A percentile compares a stretch with the other conserved stretches of the same genome.
Conservation (phyloP, 257 asterid species). For the Voacanga thouarsii region DNA sequence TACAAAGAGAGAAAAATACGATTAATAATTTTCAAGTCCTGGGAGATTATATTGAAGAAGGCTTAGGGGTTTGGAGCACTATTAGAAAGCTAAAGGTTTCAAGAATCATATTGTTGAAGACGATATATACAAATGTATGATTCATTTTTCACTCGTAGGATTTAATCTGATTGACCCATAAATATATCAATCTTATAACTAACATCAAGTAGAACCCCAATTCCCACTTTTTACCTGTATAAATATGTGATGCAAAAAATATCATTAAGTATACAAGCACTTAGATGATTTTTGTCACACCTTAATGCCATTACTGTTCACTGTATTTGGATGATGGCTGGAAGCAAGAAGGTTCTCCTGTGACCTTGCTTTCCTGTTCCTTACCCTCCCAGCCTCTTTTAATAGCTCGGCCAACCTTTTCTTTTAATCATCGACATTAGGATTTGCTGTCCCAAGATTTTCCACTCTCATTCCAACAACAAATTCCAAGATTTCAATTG, state of each 20-base stretch:
- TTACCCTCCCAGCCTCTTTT: slow-evolving; percentile 74
- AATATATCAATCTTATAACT: too few species aligned
- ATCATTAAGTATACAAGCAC: slow-evolving; percentile 42
- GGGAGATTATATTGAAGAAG: too few species aligned
- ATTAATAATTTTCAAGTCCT: too few species aligned
- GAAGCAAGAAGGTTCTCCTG: slow-evolving; percentile 70
- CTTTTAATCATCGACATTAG: slow-evolving; percentile 87
- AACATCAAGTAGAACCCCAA: too few species aligned
- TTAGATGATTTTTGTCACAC: slow-evolving; percentile 35
- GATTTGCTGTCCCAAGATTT: slow-evolving; percentile 97
- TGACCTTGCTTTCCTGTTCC: slow-evolving; percentile 73
- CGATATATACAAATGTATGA: too few species aligned
- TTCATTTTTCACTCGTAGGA: too few species aligned
- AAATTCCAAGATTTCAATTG: slow-evolving; percentile 72
- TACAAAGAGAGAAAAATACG: too few species aligned
- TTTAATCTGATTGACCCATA: too few species aligned
- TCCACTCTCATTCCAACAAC: slow-evolving; percentile 90
- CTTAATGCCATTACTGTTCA: slow-evolving; percentile 43
- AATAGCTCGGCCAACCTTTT: slow-evolving; percentile 79
- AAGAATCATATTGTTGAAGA: too few species aligned
- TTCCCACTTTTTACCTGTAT: too few species aligned
- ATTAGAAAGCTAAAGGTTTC: too few species aligned
- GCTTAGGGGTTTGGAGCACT: too few species aligned
- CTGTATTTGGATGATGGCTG: slow-evolving; percentile 41
- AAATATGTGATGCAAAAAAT: slow-evolving; percentile 27